A percentile compares a stretch with the other conserved stretches of the same genome.
These are phyloP conservation scores for Cornus controversa DNA, from an alignment of 148 eudicot genomes.

Conservation along the genomic window DNA sequence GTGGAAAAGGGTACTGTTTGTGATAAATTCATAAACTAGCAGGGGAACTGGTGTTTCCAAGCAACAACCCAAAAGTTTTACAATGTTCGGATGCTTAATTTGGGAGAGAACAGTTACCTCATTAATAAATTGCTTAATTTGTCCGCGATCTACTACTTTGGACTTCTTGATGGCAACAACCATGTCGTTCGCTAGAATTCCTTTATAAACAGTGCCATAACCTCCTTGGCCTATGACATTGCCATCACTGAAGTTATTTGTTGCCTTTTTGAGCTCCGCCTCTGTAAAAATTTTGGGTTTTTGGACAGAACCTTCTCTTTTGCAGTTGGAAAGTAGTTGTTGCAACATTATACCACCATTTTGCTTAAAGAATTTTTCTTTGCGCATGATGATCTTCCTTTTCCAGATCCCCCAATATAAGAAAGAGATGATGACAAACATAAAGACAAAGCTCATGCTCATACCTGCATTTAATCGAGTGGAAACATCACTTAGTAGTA, in stretches of 20 bases:
- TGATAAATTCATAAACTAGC: conserved; percentile 12
- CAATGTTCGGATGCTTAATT: not conserved
- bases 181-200: not conserved
- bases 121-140: not conserved
- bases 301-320: not conserved
- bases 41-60: conserved; percentile 14
- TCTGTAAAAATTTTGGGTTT: not conserved
- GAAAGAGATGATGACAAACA: not conserved
- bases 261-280: not conserved
- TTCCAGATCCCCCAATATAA: not conserved
- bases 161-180: not conserved
- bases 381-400: not conserved
- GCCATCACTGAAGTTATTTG: not conserved
- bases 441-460: not conserved
- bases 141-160: not conserved
- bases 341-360: not conserved
- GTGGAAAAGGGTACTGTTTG: conserved; percentile 16
- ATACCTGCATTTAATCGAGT: not conserved
- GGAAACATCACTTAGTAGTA: not conserved
- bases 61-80: not conserved
- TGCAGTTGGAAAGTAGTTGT: not conserved
- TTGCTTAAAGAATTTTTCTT: not conserved
- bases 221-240: not conserved
- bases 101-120: not conserved
- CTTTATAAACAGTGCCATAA: not conserved